Evolutionary conservation across 495 filamentous ascomycete species (phyloP), one percentile per base, ranked within the genome.

Genomic region (Talaromyces nanjingensis): DNA sequence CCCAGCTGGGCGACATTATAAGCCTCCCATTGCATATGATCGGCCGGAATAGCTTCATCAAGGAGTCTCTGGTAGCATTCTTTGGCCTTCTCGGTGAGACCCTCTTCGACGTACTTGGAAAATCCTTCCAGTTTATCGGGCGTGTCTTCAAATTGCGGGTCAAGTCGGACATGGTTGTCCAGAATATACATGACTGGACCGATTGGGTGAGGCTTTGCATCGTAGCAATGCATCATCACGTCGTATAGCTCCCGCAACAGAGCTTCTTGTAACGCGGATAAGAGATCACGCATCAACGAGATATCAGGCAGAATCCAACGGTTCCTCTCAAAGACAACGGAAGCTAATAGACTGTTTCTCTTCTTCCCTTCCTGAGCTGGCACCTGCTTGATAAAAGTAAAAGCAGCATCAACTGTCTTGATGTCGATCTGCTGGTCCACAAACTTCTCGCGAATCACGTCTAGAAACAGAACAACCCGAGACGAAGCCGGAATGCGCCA

Each of bases 401-500:
- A 94, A 45, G 90, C 88, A 16, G 84, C 83, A 75, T 96, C 92
- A 27, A 99, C 77, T 29, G 88, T 91, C 65, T 90, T 85, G 37
- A 93, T 83, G 24, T 84, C 81, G 54, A 96, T 88, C 69, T 97
- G 89, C 66, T 91, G 88, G 67, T 96, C 88, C 60, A 93, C 80
- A 70, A 91, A 98, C 70, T 93, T 94, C 68, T 89, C 86, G 20
- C 86, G 83, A 49, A 91, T 83, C 45, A 92, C 91, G 76, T 99
- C 96, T 45, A 97, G 76, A 69, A 96, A 90, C 9, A 96, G 77
- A 2, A 92, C 84, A 61, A 93, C 78, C 56, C 91, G 82, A 37
- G 92, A 91, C 71, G 89, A 91, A 56, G 85, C 84, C 20, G 94
- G 93, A 65, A 99, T 85, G 25, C 96, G 87, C 96, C 96, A 99